Base-by-base conservation (phyloP, 2,329 filamentous ascomycete species). In the Phialophora tarda region DNA sequence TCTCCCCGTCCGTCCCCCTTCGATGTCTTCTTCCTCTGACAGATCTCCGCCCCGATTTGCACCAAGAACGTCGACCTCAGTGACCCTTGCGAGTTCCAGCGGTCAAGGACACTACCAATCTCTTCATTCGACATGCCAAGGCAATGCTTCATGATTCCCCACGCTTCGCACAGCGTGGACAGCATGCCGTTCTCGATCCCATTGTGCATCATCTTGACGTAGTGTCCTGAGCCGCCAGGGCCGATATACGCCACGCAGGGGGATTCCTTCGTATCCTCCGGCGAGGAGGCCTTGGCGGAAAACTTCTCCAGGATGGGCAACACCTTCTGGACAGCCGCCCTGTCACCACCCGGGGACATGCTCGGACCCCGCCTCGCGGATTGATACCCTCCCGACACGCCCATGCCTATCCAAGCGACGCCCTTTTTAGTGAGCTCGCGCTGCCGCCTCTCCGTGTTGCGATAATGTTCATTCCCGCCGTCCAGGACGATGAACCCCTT, bases 191-290 rank as follows among this genome's bases (percentile, higher is more conserved):
- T 38, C 11, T 58, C 55, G 55, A 58, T 58, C 6, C 55, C 30
- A 21, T 55, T 55, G 28, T 58, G 55, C 30, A 58, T 32, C 55
- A 44, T 58, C 34, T 58, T 58, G 55, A 58, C 55, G 26, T 41
- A 58, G 17, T 58, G 55, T 0, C 55, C 55, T 2, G 32, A 21
- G 23, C 55, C 55, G 3, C 34, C 26, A 0, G 55, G 55, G 5
- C 55, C 55, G 26, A 58, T 44, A 7, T 58, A 41, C 2, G 55
- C 34, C 30, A 30, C 28, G 34, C 55, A 58, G 21, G 55, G 55
- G 21, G n/a, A 41, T 7, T 44, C 32, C 11, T 58, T 38, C 30
- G 17, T 58, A 30, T 58, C 55, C 30, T 55, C 53, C 28, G 53
- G 53, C 24, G 53, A 55, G 10, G 24, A 28, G 17, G 53, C 53